Evolutionary conservation across 345 rosid species (phyloP).

Genomic region (Salix suchowensis): DNA sequence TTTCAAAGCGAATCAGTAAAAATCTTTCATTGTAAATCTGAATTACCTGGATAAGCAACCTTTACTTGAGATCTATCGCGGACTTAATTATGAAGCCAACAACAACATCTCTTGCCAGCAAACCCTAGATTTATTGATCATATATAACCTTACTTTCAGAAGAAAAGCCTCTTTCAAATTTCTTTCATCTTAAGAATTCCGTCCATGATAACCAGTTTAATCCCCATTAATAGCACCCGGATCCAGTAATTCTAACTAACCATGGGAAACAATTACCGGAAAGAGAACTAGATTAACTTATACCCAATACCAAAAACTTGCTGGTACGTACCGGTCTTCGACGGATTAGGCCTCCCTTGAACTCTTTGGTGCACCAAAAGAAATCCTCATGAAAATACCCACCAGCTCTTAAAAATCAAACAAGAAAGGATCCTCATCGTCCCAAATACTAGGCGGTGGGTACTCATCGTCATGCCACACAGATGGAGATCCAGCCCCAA

Average conservation of each 20-base stretch:
- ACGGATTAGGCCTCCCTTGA: neutral
- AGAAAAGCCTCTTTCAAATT: neutral
- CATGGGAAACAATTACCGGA: neutral
- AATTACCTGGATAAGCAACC: neutral
- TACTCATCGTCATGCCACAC: conserved; percentile 67
- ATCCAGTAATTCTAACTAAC: neutral
- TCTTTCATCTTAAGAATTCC: neutral
- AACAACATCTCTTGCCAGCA: neutral
- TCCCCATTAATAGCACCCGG: neutral
- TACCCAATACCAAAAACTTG: neutral
- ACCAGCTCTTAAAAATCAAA: conserved; percentile 42
- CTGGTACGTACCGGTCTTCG: neutral
- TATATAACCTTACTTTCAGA: neutral
- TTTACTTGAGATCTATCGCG: neutral
- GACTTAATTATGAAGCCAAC: neutral
- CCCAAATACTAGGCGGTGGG: conserved; percentile 52
- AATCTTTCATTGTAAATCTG: neutral
- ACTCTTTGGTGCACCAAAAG: neutral
- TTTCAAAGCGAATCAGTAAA: too few species aligned
- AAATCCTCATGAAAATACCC: neutral
- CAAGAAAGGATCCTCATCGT: conserved; percentile 49
- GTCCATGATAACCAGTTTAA: neutral
- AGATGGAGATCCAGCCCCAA: conserved; percentile 43
- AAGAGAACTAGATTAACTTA: neutral
- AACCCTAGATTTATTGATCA: neutral